phyloP scores from a whole-genome alignment of 306 rosid species.

The Gleditsia sinensis region DNA sequence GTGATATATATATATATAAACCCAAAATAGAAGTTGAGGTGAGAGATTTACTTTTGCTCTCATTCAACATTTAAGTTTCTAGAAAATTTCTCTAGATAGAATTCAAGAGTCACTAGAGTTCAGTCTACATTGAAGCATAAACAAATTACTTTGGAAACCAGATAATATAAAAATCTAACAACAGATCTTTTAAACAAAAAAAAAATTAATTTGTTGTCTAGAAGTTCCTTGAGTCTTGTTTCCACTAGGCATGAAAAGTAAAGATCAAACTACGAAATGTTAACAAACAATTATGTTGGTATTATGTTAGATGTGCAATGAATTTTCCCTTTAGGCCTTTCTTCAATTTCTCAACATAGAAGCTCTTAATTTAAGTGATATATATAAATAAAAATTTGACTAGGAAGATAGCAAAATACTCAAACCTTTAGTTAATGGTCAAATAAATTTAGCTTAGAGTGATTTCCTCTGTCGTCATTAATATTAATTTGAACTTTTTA shows the following conservation, averaged over 20 bases:
- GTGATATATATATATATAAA: too few species aligned
- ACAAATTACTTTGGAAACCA: not conserved
- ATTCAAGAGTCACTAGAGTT: not conserved
- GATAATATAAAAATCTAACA: not conserved
- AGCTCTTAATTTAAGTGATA: not conserved
- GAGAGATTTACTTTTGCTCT: too few species aligned
- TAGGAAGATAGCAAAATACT: not conserved
- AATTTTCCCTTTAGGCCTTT: not conserved
- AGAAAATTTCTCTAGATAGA: not conserved
- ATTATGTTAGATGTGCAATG: not conserved
- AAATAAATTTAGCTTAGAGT: not conserved
- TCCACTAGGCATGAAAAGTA: too few species aligned
- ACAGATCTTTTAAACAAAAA: not conserved
- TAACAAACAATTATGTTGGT: not conserved
- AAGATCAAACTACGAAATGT: too few species aligned
- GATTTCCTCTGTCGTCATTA: not conserved
- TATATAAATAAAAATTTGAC: not conserved
- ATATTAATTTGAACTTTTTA: not conserved
- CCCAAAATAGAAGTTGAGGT: too few species aligned
- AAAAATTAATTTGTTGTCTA: too few species aligned
- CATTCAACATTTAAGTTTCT: not conserved
- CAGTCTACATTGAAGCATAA: not conserved
- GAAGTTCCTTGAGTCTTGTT: too few species aligned
- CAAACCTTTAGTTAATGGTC: not conserved
- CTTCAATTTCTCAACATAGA: not conserved